Base-by-base conservation (phyloP, 768 basidiomycete species). In the Pleurotus eryngii region DNA sequence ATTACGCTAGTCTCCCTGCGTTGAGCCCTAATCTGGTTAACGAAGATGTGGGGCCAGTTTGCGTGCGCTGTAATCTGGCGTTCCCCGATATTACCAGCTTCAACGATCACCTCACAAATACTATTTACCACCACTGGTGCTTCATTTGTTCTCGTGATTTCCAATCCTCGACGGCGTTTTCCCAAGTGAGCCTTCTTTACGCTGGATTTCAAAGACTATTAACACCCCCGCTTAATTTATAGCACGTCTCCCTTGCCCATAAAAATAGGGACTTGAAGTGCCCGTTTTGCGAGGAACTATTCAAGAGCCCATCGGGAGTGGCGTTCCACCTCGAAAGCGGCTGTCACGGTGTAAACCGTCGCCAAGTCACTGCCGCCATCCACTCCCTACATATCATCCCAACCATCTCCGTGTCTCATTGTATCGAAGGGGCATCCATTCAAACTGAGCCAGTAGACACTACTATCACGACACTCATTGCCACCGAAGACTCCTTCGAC, bases 271-370 rank as follows among this genome's bases (percentile, higher is more conserved):
- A 57, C 12, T 47, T 70, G 37, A 56, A 61, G 37, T 77, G 75
- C 51, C 74, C 72, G 1, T 64, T 72, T 30, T 79, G 74, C 63
- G 26, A 47, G 17, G 59, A 62, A 38, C 64, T 53, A 40, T 76
- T 75, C 63, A 73, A 71, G 45, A 65, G 65, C 14, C 65, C 70
- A 4, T 75, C 76, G 17, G 70, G 68, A 3, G 67, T 78, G 5
- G 70, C 74, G 2, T 63, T 66, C 9, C 78, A 79, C 59, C 64
- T 78, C 54, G 78, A 78, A 57, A 71, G 71, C 1, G 77, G 75
- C 1, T 75, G 74, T 54, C 67, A 70, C 42, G 67, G 66, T 9
- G 62, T 77, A 30, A 70, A 64, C 39, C 68, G 76, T 18, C 68
- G 69, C 48, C 68, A 74, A 24, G 71, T 79, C 54, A 78, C 74